These are phyloP conservation scores for Aspergillus cavernicola DNA, from an alignment of 495 filamentous ascomycete genomes.

Conservation along the genomic window DNA sequence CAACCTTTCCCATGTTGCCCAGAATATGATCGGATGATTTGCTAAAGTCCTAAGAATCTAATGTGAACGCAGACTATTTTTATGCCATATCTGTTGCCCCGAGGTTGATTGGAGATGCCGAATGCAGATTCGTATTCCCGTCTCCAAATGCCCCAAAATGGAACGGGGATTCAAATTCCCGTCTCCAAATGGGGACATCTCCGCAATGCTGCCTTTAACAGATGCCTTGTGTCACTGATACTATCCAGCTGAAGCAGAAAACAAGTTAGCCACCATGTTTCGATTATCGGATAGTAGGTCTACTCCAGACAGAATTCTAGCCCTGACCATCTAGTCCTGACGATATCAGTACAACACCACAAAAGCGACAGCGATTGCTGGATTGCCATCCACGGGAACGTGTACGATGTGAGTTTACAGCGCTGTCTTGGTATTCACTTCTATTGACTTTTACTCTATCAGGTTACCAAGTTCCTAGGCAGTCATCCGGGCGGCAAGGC, in stretches of 20 bases:
- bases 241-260: background rate
- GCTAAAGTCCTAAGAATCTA: background rate
- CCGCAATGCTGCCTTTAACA: background rate
- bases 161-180: background rate
- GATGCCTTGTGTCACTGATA: background rate
- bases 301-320: background rate
- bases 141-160: background rate
- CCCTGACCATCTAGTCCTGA: background rate
- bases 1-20: background rate
- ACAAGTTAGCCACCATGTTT: background rate
- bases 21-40: background rate
- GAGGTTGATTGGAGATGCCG: background rate
- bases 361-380: constrained; percentile 55
- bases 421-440: constrained; percentile 15
- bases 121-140: background rate
- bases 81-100: background rate
- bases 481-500: constrained; percentile 81
- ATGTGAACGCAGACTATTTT: background rate
- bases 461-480: constrained; percentile 67
- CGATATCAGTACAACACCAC: background rate
- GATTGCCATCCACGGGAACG: constrained; percentile 81
- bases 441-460: constrained; percentile 12
- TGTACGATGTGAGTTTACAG: constrained; percentile 67
- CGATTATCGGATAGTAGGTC: background rate
- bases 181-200: background rate